Conservation (phyloP, 495 filamentous ascomycete genomes). For the Collariella sp. region DNA sequence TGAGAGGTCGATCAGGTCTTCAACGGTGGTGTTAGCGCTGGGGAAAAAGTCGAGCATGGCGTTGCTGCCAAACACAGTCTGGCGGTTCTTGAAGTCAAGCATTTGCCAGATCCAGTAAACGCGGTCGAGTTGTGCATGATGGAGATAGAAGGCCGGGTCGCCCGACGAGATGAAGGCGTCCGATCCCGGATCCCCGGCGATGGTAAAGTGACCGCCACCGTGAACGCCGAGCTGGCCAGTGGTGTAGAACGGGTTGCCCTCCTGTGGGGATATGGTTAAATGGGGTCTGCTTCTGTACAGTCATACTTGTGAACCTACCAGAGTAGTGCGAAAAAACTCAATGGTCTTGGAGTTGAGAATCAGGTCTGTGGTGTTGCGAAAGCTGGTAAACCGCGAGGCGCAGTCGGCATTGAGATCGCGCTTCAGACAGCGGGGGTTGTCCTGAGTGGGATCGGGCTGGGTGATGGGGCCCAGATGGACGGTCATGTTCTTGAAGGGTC, state of each 20-base stretch:
- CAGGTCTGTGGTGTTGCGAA: conserved; percentile 36
- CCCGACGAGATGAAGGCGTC: conserved; percentile 53
- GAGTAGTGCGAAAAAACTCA: conserved; percentile 40
- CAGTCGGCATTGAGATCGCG: conserved; percentile 51
- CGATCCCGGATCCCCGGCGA: conserved; percentile 28
- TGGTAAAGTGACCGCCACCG: conserved; percentile 51
- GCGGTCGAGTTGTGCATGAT: conserved; percentile 61
- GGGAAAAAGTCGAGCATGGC: conserved; percentile 32
- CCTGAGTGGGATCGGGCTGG: conserved; percentile 20
- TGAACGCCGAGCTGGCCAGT: conserved; percentile 46
- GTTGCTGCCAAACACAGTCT: conserved; percentile 29
- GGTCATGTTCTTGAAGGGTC: conserved; percentile 46
- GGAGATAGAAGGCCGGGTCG: conserved; percentile 61
- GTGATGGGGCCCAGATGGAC: conserved; percentile 47
- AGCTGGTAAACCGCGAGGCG: conserved; percentile 29
- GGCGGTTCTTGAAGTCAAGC: conserved; percentile 40
- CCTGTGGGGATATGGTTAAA: neutral
- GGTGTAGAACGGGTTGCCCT: conserved; percentile 41
- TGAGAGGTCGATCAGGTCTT: conserved; percentile 21
- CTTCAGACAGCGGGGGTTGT: conserved; percentile 56
- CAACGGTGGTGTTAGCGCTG: conserved; percentile 27
- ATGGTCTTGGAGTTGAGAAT: conserved; percentile 39
- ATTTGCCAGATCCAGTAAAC: conserved; percentile 66
- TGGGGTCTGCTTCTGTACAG: too few relatives aligned
- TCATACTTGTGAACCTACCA: conserved; percentile 15